Evolutionary conservation across 2,329 filamentous ascomycete genomes (phyloP), one percentile per base, ranked within the genome.

Genomic region (Monilinia aucupariae): DNA sequence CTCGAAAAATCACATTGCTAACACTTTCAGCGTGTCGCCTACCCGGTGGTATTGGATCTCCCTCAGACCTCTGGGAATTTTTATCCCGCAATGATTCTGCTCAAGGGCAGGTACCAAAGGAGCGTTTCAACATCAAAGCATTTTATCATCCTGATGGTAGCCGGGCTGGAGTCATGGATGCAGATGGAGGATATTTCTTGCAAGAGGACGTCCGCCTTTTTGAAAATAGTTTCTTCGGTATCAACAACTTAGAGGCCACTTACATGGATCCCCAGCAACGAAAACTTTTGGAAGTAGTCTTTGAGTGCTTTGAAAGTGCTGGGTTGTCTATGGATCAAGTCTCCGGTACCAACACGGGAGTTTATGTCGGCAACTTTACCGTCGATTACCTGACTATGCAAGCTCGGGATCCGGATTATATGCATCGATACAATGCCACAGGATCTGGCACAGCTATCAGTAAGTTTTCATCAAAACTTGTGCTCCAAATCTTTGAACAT

Each of bases 191-290:
- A 22, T 48, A 48, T 15, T 48, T 48, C 13, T 9, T 48, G 4
- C 9, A 48, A 56, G 52, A 67, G 22, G 61, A 64, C 48, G 41
- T 56, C 8, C 48, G 60, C 2, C 22, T 45, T 3, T 66, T 75
- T n/a, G 74, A 76, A 45, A 64, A 72, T 1, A 67, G 64, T n/a
- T 75, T 76, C 64, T 76, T 74, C 64, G 71, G 68, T 2, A 70
- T 76, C 63, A 69, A 61, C 8, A 68, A 70, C 69, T 27, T 62
- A 51, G 53, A 55, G 39, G 53, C 53, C 1, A 30, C 34, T 30
- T 45, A 27, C 3, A 68, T 75, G 61, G 75, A 77, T 65, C 74
- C n/a, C 9, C 65, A 68, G 30, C 69, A 70, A 45, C 60, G 69
- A 30, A 48, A 68, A n/a, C 32, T 68, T 4, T 43, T 70, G 0